Evolutionary conservation across 2,329 filamentous ascomycete species (phyloP).

Genomic region (Aspergillus sp.): DNA sequence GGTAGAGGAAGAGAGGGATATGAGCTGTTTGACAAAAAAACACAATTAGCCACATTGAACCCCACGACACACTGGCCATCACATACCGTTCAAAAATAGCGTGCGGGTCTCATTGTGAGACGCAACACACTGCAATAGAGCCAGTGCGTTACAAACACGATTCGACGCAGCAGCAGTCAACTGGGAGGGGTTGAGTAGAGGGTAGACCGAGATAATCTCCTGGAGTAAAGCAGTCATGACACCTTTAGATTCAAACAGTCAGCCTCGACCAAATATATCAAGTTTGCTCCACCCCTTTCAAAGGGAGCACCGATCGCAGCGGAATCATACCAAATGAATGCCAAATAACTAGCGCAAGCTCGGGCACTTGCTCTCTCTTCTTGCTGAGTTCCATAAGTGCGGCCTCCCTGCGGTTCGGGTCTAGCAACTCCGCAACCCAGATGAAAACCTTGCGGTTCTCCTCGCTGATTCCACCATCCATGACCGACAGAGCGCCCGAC

Average conservation of each 20-base stretch:
- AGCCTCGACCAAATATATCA: constrained; percentile 3
- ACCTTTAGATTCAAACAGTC: constrained; percentile 49
- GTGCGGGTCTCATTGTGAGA: constrained; percentile 95
- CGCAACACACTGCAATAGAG: constrained; percentile 91
- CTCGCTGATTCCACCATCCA: constrained; percentile 71
- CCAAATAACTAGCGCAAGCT: constrained; percentile 93
- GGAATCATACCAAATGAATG: constrained; percentile 81
- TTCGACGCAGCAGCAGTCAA: constrained; percentile 97
- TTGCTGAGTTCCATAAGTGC: constrained; percentile 95
- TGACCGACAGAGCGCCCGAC: constrained; percentile 30
- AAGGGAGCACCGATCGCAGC: constrained; percentile 9
- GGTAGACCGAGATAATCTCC: constrained; percentile 98
- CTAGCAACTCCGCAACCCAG: constrained; percentile 88
- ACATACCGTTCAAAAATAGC: constrained; percentile 81
- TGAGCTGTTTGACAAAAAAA: constrained; percentile 60
- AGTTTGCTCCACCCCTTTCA: background rate
- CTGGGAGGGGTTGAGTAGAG: constrained; percentile 91
- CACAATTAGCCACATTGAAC: too few species aligned
- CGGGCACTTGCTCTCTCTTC: constrained; percentile 96
- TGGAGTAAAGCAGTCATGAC: constrained; percentile 97
- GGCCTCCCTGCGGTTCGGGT: constrained; percentile 79
- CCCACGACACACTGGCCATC: background rate
- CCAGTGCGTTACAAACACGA: constrained; percentile 93
- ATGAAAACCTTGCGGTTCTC: constrained; percentile 89
- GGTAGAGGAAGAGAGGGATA: constrained; percentile 95